Evolutionary conservation across 2,329 filamentous ascomycete genomes (phyloP).

Genomic region (Colletotrichum costaricense): DNA sequence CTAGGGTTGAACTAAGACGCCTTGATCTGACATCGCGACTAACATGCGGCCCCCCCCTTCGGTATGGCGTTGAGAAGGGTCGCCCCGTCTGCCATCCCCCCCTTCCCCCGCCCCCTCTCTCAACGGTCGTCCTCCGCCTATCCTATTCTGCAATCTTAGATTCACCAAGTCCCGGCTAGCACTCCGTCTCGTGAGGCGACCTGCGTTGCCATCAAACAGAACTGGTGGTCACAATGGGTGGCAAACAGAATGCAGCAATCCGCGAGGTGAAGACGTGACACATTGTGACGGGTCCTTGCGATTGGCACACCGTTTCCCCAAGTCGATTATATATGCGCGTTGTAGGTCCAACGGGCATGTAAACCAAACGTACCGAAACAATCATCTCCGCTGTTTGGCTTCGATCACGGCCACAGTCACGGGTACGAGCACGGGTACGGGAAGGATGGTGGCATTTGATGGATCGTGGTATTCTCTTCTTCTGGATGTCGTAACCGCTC

Average conservation of each 20-base stretch:
- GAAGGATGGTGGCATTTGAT: conserved; percentile 10
- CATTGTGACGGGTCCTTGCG: neutral
- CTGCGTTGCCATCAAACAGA: conserved; percentile 8
- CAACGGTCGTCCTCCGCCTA: neutral
- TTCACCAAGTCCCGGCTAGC: neutral
- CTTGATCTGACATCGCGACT: neutral
- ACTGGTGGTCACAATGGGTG: neutral
- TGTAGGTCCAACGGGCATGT: neutral
- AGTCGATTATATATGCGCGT: neutral
- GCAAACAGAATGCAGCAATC: neutral
- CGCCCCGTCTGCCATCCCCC: neutral
- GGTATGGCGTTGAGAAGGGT: neutral
- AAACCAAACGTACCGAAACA: neutral
- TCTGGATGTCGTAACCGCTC: conserved; percentile 25
- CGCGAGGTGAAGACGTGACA: neutral
- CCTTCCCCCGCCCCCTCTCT: neutral
- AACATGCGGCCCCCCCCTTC: neutral
- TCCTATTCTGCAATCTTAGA: neutral
- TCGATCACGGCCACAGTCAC: no score
- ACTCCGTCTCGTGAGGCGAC: conserved; percentile 19
- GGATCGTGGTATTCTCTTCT: conserved; percentile 26
- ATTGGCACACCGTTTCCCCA: neutral
- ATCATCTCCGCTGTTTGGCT: neutral
- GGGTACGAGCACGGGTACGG: neutral
- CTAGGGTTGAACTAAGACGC: neutral